phyloP scores from a whole-genome alignment of 2,329 filamentous ascomycete genomes.

The Neonectria faginata region DNA sequence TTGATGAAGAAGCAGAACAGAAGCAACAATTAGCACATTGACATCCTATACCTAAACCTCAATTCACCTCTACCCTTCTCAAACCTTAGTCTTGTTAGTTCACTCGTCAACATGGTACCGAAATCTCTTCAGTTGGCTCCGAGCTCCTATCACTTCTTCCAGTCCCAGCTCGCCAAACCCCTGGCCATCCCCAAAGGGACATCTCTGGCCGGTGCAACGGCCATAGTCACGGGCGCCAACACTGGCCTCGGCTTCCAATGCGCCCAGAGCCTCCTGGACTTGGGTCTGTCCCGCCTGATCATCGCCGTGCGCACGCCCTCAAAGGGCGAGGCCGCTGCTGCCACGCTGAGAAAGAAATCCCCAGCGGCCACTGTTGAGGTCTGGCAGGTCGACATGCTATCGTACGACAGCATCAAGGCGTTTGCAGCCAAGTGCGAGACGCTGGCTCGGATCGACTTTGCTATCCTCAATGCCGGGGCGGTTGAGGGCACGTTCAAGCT shows the following conservation, averaged over 20 bases:
- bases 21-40: background rate
- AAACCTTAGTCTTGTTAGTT: background rate
- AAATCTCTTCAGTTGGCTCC: constrained; percentile 40
- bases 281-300: constrained; percentile 57
- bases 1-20: background rate
- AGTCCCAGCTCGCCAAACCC: constrained; percentile 45
- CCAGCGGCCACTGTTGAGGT: constrained; percentile 57
- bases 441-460: constrained; percentile 56
- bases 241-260: constrained; percentile 61
- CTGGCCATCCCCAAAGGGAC: constrained; percentile 35
- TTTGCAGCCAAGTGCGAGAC: constrained; percentile 54
- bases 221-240: constrained; percentile 64
- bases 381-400: constrained; percentile 62
- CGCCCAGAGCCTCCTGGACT: constrained; percentile 53
- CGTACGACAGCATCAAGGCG: constrained; percentile 56
- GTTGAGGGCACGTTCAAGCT: constrained; percentile 38
- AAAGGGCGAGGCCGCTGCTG: constrained; percentile 56
- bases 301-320: constrained; percentile 58
- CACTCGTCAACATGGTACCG: constrained; percentile 34
- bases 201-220: constrained; percentile 52
- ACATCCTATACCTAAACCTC: background rate
- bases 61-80: background rate
- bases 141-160: constrained; percentile 37
- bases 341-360: constrained; percentile 24
- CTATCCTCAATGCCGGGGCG: constrained; percentile 60